Conservation (phyloP, 2,329 filamentous ascomycete species). For the Colletotrichum tamarilloi region DNA sequence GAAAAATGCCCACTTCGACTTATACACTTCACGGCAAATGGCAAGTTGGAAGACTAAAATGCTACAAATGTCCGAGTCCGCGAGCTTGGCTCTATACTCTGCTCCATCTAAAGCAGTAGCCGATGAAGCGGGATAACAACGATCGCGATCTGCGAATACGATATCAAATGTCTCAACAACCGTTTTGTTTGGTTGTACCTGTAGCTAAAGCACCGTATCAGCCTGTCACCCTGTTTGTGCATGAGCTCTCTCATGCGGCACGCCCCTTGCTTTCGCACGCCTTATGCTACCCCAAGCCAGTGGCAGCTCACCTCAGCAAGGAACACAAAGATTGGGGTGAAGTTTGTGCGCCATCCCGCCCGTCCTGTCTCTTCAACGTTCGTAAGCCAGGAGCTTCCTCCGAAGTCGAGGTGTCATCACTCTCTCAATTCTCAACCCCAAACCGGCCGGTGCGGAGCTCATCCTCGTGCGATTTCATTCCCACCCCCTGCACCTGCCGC, state of each 20-base stretch:
- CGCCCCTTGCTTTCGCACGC: constrained; percentile 15
- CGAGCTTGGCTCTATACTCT: neutral
- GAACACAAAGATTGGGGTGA: neutral
- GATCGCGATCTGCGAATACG: constrained; percentile 12
- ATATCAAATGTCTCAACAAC: neutral
- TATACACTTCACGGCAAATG: neutral
- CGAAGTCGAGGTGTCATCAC: constrained; percentile 37
- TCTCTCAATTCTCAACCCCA: constrained; percentile 1
- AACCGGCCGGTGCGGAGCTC: constrained; percentile 20
- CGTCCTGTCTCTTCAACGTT: neutral
- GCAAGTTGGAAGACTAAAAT: neutral
- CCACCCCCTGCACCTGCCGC: constrained; percentile 10
- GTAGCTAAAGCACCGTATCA: neutral
- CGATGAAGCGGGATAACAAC: neutral
- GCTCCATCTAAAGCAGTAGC: neutral
- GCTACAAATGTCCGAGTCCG: neutral
- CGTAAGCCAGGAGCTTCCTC: constrained; percentile 8
- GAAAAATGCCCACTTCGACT: neutral
- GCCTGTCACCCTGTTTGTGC: neutral
- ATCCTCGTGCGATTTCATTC: constrained; percentile 16
- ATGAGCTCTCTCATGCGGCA: neutral
- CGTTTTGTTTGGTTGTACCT: neutral
- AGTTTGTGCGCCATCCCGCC: neutral
- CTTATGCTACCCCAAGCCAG: neutral
- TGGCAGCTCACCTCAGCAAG: neutral